These are phyloP conservation scores for Inga laurina DNA, from an alignment of 306 rosid genomes.

Conservation along the genomic window DNA sequence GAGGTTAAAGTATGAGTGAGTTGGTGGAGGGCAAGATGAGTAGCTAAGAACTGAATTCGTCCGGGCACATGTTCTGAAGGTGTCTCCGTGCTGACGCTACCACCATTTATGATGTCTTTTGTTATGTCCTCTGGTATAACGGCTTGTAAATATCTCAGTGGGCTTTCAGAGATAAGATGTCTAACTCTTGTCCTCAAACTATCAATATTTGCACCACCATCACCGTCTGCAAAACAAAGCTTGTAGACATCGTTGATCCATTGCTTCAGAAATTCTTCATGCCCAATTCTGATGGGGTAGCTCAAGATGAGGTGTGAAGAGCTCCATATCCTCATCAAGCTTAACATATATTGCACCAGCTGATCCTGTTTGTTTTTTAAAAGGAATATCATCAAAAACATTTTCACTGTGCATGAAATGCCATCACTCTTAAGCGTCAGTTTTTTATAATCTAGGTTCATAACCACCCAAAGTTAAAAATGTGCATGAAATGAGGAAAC, in stretches of 20 bases:
- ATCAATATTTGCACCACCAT: too few species aligned
- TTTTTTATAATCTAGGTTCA: too few species aligned
- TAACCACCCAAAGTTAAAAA: too few species aligned
- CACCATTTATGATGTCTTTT: not conserved
- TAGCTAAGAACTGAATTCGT: not conserved
- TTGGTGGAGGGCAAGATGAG: constrained; percentile 11
- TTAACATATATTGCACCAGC: not conserved
- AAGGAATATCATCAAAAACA: not conserved
- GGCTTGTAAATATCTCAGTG: not conserved
- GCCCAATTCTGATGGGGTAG: not conserved
- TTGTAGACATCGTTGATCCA: not conserved
- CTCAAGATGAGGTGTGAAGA: not conserved
- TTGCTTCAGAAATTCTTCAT: not conserved
- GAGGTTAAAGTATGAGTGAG: not conserved
- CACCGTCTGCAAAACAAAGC: too few species aligned
- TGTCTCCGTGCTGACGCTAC: too few species aligned
- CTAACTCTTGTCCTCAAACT: not conserved
- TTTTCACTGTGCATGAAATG: too few species aligned
- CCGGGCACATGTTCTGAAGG: not conserved
- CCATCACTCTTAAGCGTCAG: too few species aligned
- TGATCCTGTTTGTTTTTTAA: too few species aligned
- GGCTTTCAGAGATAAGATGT: not conserved
- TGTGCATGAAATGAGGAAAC: too few species aligned
- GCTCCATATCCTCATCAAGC: not conserved
- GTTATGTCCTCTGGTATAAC: not conserved